phyloP scores from a whole-genome alignment of 202 grass and related monocot genomes.

The Alloteropsis angusta region DNA sequence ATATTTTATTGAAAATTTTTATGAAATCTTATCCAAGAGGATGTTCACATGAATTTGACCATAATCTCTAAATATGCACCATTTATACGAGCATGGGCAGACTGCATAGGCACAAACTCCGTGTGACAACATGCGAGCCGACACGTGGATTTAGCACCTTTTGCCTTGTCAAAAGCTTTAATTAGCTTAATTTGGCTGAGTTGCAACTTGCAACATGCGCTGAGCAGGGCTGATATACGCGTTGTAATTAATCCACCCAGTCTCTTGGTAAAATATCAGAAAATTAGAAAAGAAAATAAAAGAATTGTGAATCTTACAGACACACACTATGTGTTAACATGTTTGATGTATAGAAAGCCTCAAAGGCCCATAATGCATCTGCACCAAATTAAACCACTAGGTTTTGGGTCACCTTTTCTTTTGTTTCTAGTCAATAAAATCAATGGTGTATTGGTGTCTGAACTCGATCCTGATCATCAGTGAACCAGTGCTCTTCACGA shows the following conservation, averaged over 20 bases:
- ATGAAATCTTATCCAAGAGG: no score
- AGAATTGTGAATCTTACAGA: neutral
- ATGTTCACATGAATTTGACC: no score
- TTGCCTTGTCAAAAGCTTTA: no score
- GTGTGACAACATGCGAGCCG: no score
- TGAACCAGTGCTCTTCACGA: neutral
- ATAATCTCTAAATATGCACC: no score
- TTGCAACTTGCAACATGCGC: no score
- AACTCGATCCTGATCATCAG: neutral
- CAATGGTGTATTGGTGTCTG: neutral
- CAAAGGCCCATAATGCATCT: neutral
- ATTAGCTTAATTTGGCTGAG: no score
- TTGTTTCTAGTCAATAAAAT: neutral
- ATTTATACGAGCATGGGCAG: no score
- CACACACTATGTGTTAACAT: neutral
- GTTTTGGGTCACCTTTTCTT: neutral
- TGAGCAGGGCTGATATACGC: no score
- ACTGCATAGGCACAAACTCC: no score
- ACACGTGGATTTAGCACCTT: no score
- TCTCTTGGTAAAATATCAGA: neutral
- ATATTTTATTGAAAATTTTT: no score
- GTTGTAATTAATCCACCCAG: neutral
- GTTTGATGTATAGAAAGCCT: neutral
- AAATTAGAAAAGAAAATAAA: neutral
- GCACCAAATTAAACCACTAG: neutral